These are phyloP conservation scores for Rugosomyces carneus DNA, from an alignment of 1,284 basidiomycete genomes.

Conservation along the genomic window DNA sequence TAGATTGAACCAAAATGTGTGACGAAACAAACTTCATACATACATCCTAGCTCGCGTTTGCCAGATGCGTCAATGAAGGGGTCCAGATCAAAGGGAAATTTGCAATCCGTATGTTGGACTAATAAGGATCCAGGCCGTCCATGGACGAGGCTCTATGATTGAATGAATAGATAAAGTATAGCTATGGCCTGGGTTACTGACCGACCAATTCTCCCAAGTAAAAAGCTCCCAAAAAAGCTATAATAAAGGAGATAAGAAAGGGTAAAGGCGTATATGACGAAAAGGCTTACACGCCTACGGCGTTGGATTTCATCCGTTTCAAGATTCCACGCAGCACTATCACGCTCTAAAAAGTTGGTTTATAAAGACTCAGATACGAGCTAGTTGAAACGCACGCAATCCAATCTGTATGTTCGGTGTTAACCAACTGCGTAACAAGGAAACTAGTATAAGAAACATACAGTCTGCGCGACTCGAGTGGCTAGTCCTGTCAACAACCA, in stretches of 20 bases:
- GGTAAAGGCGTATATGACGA: background rate
- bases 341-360: conserved; percentile 36
- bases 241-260: background rate
- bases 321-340: conserved; percentile 45
- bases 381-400: conserved; percentile 35
- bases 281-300: conserved; percentile 31
- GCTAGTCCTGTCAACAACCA: conserved; percentile 44
- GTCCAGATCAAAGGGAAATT: conserved; percentile 42
- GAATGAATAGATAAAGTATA: conserved; percentile 5
- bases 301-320: conserved; percentile 43
- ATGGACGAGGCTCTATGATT: conserved; percentile 36
- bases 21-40: conserved; percentile 27
- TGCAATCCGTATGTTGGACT: conserved; percentile 41
- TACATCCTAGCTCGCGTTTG: conserved; percentile 38
- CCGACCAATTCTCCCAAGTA: conserved; percentile 44
- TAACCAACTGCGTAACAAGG: background rate
- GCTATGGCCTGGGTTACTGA: conserved; percentile 22
- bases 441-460: conserved; percentile 22
- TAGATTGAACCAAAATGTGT: background rate
- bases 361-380: background rate
- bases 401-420: conserved; percentile 33
- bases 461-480: conserved; percentile 37
- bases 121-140: conserved; percentile 42
- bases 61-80: conserved; percentile 25
- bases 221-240: conserved; percentile 53